phyloP scores from a whole-genome alignment of 257 asterid species.

The Lithospermum erythrorhizon region DNA sequence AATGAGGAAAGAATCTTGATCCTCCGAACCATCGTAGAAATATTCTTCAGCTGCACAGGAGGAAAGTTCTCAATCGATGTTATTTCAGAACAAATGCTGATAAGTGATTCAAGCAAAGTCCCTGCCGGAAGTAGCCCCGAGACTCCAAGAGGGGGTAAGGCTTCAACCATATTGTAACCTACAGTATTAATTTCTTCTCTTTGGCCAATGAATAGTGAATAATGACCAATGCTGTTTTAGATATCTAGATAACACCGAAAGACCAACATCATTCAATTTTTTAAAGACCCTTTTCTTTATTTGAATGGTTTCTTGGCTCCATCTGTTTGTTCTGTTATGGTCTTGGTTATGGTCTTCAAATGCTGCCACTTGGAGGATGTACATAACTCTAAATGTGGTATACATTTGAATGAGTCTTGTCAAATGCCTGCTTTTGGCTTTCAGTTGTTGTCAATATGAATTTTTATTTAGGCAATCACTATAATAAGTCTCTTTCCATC shows the following conservation, averaged over 20 bases:
- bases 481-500: background rate
- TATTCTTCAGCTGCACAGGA: slow-evolving; percentile 40
- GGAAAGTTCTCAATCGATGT: slow-evolving; percentile 29
- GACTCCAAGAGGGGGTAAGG: slow-evolving; percentile 30
- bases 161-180: slow-evolving; percentile 27
- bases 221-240: slow-evolving; percentile 10
- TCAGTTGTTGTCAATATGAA: background rate
- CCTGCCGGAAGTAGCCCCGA: slow-evolving; percentile 49
- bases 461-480: background rate
- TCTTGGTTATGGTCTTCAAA: slow-evolving; percentile 18
- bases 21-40: slow-evolving; percentile 46
- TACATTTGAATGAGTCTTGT: slow-evolving; percentile 11
- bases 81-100: slow-evolving; percentile 39
- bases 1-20: slow-evolving; percentile 49
- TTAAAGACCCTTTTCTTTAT: slow-evolving; percentile 17
- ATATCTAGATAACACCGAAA: slow-evolving; percentile 9
- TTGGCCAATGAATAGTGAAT: slow-evolving; percentile 5
- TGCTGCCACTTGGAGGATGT: slow-evolving; percentile 73
- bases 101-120: slow-evolving; percentile 46
- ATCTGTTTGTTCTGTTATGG: slow-evolving; percentile 35
- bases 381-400: slow-evolving; percentile 21
- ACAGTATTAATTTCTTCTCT: slow-evolving; percentile 13
- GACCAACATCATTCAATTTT: slow-evolving; percentile 18
- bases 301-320: slow-evolving; percentile 13
- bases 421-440: slow-evolving; percentile 13